Base-by-base conservation (phyloP, 208 protist species). In the Wallacemonas rigidus region DNA sequence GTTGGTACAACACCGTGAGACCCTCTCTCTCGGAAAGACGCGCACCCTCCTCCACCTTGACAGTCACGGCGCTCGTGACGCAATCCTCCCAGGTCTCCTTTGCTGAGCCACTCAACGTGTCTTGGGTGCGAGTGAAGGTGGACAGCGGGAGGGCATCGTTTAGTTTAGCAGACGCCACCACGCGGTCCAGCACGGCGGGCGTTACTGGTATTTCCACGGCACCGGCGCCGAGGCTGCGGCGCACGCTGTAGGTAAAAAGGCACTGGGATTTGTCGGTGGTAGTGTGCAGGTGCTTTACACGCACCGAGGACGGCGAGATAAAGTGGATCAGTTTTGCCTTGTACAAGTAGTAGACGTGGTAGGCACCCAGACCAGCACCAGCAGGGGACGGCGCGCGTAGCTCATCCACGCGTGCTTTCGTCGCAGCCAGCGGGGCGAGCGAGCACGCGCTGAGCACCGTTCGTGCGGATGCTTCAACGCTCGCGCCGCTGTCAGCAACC, bases 1-100 rank as follows among this genome's bases (percentile, higher is more conserved):
- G 82, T 40, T 67, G 70, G 67, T 86, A 91, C 26, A 86, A 75
- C 40, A 82, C 71, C 9, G 58, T 78, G 58, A 88, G 50, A 14
- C 51, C 64, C 47, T 69, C 64, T 3, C 50, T 4, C 50, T 58
- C 45, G 11, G 64, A 69, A 48, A 55, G 64, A n/a, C 41, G 55
- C 14, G 43, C 17, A 14, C 45, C 67, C 53, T 58, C 45, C 67
- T 55, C 54, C 0, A 60, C 54, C 41, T 38, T 50, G 43, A 65
- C 41, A 38, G 60, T 53, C 40, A 65, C 60, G 15, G 41, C 26
- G n/a, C 60, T 3, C 1, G 43, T 17, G 11, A 50, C 8, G 43
- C 60, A 26, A 26, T 26, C 26, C 26, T 26, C 26, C 26, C 26
- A 26, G 60, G 11, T 17, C n/a, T 35, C 41, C 43, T 4, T 65